Base-by-base conservation (phyloP, 768 basidiomycete genomes). In the Grammothele lineata region DNA sequence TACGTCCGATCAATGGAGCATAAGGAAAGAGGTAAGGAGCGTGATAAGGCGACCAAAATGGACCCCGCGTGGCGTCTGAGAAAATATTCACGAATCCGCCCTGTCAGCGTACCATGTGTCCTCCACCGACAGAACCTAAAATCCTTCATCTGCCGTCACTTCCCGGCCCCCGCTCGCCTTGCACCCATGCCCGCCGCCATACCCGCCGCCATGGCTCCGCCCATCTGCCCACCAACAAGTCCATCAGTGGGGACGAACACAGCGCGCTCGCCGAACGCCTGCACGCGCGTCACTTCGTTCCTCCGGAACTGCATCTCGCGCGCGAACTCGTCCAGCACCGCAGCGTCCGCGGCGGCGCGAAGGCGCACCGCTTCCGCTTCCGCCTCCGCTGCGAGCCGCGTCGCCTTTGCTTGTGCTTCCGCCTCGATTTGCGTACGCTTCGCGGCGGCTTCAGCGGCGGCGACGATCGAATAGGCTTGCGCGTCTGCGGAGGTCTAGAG, bases 321-420 rank as follows among this genome's bases (percentile, higher is more conserved):
- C 1, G 88, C 87, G 57, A 84, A 90, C 41, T 55, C 66, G 55
- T 89, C 83, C 17, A 66, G 52, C 15, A 89, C 81, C 26, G 71
- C 65, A 3, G 72, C 68, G 53, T 88, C 86, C 1, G 87, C 86
- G 3, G 66, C 51, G 0, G 85, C 80, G 57, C 79, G 85, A 57
- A 80, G 76, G 32, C 77, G 76, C 37, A 80, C 70, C 0, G 87
- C 83, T 51, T 75, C 75, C 1, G 87, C 83, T 10, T 89, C 86
- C 1, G 90, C 89, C 52, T 85, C 76, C 1, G 86, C 86, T 5
- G 78, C 76, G 50, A 90, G 60, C n/a, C 81, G 75, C 1, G 82
- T 89, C 2, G 87, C 87, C 59, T 88, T 81, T 1, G 88, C 87
- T 37, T 83, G 75, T 1, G 89, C 89, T 54, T 81, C 75, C 4